Conservation (phyloP, 1,284 basidiomycete genomes). For the Apiotrichum mycotoxinovorans region DNA sequence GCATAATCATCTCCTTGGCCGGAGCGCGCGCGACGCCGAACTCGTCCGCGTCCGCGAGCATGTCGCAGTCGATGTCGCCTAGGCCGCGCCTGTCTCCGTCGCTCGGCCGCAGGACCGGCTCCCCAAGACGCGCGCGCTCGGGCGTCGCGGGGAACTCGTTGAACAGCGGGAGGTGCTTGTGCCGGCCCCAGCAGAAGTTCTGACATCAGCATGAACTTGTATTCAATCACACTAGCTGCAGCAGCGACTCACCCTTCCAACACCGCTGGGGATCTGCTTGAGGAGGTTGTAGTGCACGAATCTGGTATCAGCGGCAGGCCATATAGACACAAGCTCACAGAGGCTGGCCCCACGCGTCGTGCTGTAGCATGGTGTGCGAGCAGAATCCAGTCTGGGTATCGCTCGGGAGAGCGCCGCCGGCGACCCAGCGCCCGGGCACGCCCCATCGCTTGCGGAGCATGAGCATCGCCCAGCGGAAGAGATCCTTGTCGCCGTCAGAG, state of each 20-base stretch:
- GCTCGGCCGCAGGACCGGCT: conserved; percentile 17
- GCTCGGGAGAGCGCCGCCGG: conserved; percentile 47
- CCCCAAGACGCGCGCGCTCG: conserved; percentile 34
- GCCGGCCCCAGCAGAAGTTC: conserved; percentile 49
- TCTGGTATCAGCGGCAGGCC: neutral
- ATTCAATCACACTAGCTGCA: too few relatives aligned
- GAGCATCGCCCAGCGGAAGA: conserved; percentile 54
- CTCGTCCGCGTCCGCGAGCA: conserved; percentile 52
- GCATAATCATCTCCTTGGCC: conserved; percentile 39
- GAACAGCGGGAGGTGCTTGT: conserved; percentile 47
- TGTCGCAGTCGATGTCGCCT: conserved; percentile 51
- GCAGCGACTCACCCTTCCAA: conserved; percentile 27
- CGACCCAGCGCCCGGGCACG: conserved; percentile 53
- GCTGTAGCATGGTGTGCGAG: conserved; percentile 53
- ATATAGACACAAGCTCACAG: conserved; percentile 12
- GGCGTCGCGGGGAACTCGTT: conserved; percentile 34
- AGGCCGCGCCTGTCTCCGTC: conserved; percentile 36
- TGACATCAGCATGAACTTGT: neutral
- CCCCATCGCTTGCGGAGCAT: conserved; percentile 55
- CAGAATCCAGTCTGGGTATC: conserved; percentile 47
- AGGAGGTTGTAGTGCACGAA: conserved; percentile 54
- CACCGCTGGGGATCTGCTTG: conserved; percentile 51
- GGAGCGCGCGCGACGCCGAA: conserved; percentile 42
- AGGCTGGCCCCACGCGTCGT: conserved; percentile 50
- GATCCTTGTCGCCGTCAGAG: conserved; percentile 55